These are phyloP conservation scores for Aspergillus tamarii DNA, from an alignment of 2,329 filamentous ascomycete genomes.

Conservation along the genomic window DNA sequence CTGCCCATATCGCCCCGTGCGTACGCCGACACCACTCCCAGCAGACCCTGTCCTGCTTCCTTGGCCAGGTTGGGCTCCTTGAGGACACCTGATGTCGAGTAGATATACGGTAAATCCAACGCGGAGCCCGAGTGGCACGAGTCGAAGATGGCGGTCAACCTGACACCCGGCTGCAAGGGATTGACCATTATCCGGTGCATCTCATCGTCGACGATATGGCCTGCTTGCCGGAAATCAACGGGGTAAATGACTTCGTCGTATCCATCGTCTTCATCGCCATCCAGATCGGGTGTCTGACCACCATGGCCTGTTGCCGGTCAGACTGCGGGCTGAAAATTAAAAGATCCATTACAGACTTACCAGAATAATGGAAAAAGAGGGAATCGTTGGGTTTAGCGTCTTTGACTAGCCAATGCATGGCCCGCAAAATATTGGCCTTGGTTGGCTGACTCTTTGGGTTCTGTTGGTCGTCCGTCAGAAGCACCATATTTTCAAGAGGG, in stretches of 20 bases:
- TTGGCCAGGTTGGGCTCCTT: constrained; percentile 71
- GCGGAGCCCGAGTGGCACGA: constrained; percentile 70
- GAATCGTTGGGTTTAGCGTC: constrained; percentile 91
- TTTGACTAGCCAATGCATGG: constrained; percentile 98
- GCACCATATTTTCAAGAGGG: constrained; percentile 94
- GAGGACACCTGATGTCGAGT: constrained; percentile 68
- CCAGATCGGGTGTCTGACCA: constrained; percentile 72
- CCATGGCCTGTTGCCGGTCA: constrained; percentile 62
- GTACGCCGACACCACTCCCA: constrained; percentile 74
- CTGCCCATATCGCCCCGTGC: constrained; percentile 80
- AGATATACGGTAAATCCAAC: constrained; percentile 68
- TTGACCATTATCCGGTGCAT: constrained; percentile 78
- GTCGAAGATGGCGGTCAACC: constrained; percentile 71
- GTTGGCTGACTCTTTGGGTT: constrained; percentile 97
- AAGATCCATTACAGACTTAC: constrained; percentile 50
- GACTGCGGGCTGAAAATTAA: neutral
- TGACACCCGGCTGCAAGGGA: constrained; percentile 78
- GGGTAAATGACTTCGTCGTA: constrained; percentile 80
- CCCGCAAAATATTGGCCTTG: constrained; percentile 90
- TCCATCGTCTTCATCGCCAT: constrained; percentile 78
- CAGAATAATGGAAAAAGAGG: constrained; percentile 96
- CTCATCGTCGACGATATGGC: constrained; percentile 77
- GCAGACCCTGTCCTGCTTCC: constrained; percentile 66
- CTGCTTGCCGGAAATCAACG: constrained; percentile 69
- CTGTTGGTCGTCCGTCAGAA: constrained; percentile 93